Conservation (phyloP, 192 early-diverging fungal species). For the Coemansia pectinata region DNA sequence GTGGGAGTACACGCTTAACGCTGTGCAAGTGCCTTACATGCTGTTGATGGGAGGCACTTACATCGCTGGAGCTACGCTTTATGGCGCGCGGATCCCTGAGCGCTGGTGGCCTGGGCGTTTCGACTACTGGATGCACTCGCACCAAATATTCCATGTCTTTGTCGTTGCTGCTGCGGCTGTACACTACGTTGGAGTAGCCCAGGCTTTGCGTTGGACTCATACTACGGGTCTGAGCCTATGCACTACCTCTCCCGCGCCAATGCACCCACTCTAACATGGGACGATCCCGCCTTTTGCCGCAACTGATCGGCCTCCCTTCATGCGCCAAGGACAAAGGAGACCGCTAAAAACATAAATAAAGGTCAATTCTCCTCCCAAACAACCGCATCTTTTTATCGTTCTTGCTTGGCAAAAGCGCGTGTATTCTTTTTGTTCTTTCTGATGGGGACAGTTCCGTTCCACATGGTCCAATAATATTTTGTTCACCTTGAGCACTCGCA, state of each 20-base stretch:
- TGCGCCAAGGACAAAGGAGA: not conserved
- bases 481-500: not conserved
- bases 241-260: not conserved
- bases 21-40: conserved; percentile 66
- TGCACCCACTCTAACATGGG: conserved; percentile 3
- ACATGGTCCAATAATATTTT: not conserved
- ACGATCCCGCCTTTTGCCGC: not conserved
- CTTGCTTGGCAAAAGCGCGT: too few species aligned
- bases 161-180: conserved; percentile 71
- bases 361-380: not conserved
- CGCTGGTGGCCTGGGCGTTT: conserved; percentile 81
- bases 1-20: conserved; percentile 57
- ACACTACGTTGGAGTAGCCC: conserved; percentile 72
- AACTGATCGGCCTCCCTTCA: not conserved
- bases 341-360: not conserved
- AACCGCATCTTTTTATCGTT: not conserved
- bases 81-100: conserved; percentile 85
- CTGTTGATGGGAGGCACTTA: conserved; percentile 77
- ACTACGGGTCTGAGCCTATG: conserved; percentile 32
- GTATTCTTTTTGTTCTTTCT: not conserved
- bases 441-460: not conserved
- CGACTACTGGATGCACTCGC: conserved; percentile 79
- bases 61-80: conserved; percentile 80
- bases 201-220: conserved; percentile 57
- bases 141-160: conserved; percentile 90